phyloP scores from a whole-genome alignment of 2,329 filamentous ascomycete species.

The Monosporascus sp. region DNA sequence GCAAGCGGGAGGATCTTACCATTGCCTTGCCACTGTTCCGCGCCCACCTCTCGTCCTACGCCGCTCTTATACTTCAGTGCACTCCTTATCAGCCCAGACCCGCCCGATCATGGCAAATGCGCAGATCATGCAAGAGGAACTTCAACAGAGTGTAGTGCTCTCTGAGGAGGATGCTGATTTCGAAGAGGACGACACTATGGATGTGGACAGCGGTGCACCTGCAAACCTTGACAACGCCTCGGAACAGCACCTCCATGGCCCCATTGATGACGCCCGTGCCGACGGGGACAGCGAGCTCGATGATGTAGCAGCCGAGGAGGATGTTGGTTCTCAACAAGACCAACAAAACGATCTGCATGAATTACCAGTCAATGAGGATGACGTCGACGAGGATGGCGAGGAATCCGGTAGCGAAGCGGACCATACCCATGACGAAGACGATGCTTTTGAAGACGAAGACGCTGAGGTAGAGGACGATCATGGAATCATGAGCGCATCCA shows the following conservation, averaged over 20 bases:
- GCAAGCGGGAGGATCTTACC: neutral
- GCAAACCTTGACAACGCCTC: constrained; percentile 12
- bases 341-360: constrained; percentile 11
- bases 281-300: constrained; percentile 12
- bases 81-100: neutral
- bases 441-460: constrained; percentile 33
- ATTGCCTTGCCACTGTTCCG: neutral
- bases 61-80: neutral
- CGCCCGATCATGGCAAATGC: constrained; percentile 40
- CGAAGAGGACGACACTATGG: constrained; percentile 32
- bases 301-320: constrained; percentile 15
- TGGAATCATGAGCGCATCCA: constrained; percentile 21
- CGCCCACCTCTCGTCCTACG: neutral
- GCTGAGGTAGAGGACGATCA: constrained; percentile 38
- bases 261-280: constrained; percentile 16
- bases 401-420: constrained; percentile 20
- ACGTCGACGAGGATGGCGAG: constrained; percentile 14
- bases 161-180: constrained; percentile 40
- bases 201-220: constrained; percentile 16
- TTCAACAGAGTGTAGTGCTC: constrained; percentile 49
- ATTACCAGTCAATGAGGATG: constrained; percentile 23
- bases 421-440: constrained; percentile 31
- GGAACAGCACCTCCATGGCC: constrained; percentile 13
- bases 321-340: constrained; percentile 4
- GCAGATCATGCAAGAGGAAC: constrained; percentile 51